These are phyloP conservation scores for Coemansia sp. DNA, from an alignment of 192 early-diverging fungal genomes.

Conservation along the genomic window DNA sequence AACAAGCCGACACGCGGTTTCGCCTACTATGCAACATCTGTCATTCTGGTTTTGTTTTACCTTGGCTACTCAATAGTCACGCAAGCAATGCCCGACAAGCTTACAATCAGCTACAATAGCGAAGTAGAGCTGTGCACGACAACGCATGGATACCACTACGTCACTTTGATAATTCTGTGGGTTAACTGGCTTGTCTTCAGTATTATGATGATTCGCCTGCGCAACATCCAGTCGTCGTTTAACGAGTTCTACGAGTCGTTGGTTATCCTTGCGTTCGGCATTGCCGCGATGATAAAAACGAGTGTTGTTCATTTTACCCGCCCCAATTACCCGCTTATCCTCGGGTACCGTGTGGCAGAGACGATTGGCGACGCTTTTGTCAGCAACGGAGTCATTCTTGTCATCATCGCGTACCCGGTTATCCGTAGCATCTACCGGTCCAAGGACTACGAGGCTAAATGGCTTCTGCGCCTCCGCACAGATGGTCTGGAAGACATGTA, in stretches of 20 bases:
- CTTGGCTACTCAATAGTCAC: not conserved
- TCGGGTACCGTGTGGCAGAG: conserved; percentile 32
- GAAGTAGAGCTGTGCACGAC: conserved; percentile 18
- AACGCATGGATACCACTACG: conserved; percentile 11
- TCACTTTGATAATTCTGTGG: conserved; percentile 23
- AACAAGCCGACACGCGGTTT: conserved; percentile 9
- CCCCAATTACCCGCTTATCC: conserved; percentile 22
- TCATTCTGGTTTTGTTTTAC: not conserved
- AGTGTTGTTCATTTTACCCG: conserved; percentile 20
- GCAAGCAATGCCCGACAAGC: too few species aligned
- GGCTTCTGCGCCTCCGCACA: conserved; percentile 36
- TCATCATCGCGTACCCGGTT: conserved; percentile 35
- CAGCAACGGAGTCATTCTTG: conserved; percentile 31
- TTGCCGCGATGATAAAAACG: conserved; percentile 26
- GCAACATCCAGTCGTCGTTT: conserved; percentile 50
- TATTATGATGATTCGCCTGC: conserved; percentile 34
- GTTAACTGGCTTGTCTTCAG: conserved; percentile 27
- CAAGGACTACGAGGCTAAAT: conserved; percentile 27
- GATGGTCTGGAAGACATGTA: conserved; percentile 29
- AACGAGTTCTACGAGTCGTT: conserved; percentile 46
- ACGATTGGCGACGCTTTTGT: conserved; percentile 25
- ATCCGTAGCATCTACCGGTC: conserved; percentile 32
- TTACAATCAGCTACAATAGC: too few species aligned
- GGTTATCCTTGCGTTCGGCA: conserved; percentile 30
- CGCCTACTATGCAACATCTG: conserved; percentile 12